Evolutionary conservation across 2,329 filamentous ascomycete species (phyloP).

Genomic region (Penicillium brasilianum): DNA sequence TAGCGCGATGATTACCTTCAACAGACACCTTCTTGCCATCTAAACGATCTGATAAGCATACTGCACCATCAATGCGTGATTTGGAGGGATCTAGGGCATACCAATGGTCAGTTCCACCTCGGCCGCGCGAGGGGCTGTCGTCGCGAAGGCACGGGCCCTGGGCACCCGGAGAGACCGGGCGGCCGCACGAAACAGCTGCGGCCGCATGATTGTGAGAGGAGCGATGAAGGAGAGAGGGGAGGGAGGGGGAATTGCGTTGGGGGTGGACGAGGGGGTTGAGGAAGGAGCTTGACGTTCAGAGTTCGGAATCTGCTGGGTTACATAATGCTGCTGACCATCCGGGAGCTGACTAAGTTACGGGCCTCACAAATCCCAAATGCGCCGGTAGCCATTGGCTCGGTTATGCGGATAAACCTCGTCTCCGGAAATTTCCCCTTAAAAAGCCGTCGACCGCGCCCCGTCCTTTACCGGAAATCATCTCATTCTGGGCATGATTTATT

Average conservation of each 20-base stretch:
- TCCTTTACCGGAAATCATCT: constrained; percentile 56
- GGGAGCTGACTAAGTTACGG: constrained; percentile 21
- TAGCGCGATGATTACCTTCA: constrained; percentile 69
- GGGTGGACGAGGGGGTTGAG: constrained; percentile 23
- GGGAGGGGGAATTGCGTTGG: constrained; percentile 23
- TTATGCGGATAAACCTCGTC: constrained; percentile 34
- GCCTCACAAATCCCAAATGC: constrained; percentile 51
- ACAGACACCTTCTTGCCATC: constrained; percentile 99
- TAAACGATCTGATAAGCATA: constrained; percentile 49
- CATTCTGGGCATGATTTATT: constrained; percentile 66
- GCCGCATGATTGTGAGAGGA: constrained; percentile 61
- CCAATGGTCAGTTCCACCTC: constrained; percentile 97
- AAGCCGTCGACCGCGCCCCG: constrained; percentile 26
- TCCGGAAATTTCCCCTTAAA: constrained; percentile 34
- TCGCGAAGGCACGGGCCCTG: constrained; percentile 76
- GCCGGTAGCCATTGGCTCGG: constrained; percentile 37
- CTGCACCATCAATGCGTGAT: constrained; percentile 41
- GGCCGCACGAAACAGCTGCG: constrained; percentile 67
- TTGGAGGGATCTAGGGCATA: constrained; percentile 64
- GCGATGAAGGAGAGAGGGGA: constrained; percentile 23
- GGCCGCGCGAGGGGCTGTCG: constrained; percentile 75
- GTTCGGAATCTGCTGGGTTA: constrained; percentile 42
- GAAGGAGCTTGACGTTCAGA: constrained; percentile 32
- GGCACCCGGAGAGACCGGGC: constrained; percentile 60
- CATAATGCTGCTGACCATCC: constrained; percentile 37